Percentiles rank a stretch among this genome's conserved stretches.
Evolutionary conservation across 768 basidiomycete species (phyloP).

Genomic region (Leucocoprinus sp.): DNA sequence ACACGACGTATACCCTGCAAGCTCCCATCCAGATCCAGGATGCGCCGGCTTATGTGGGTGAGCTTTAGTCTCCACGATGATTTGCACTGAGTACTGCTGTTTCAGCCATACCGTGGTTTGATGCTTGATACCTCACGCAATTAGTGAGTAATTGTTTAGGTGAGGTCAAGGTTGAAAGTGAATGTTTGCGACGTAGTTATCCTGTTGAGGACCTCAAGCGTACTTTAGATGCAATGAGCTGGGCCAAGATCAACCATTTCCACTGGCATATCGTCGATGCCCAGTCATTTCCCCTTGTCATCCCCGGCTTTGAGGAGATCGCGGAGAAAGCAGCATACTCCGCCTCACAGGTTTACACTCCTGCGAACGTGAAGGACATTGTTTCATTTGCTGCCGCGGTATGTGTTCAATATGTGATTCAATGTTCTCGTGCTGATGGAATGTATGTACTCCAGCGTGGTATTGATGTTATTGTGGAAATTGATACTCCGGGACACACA

Average conservation of each 20-base stretch:
- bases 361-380: constrained; percentile 48
- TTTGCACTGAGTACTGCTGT: neutral
- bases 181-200: constrained; percentile 32
- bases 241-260: constrained; percentile 73
- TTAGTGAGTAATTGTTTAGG: constrained; percentile 36
- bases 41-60: constrained; percentile 56
- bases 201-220: constrained; percentile 56
- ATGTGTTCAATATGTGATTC: constrained; percentile 18
- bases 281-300: constrained; percentile 69
- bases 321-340: constrained; percentile 64
- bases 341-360: constrained; percentile 40
- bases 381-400: constrained; percentile 65
- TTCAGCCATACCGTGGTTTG: constrained; percentile 64
- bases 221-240: constrained; percentile 71
- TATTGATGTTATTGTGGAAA: constrained; percentile 67
- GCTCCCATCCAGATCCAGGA: constrained; percentile 56
- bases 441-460: constrained; percentile 40
- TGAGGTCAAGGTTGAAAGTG: neutral
- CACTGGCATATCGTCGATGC: constrained; percentile 85
- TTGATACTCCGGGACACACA: constrained; percentile 85
- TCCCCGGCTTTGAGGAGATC: constrained; percentile 54
- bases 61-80: neutral
- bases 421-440: neutral
- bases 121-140: constrained; percentile 78
- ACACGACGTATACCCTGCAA: constrained; percentile 44